These are phyloP conservation scores for Penicillium maclennaniae DNA, from an alignment of 495 filamentous ascomycete species.

Conservation along the genomic window DNA sequence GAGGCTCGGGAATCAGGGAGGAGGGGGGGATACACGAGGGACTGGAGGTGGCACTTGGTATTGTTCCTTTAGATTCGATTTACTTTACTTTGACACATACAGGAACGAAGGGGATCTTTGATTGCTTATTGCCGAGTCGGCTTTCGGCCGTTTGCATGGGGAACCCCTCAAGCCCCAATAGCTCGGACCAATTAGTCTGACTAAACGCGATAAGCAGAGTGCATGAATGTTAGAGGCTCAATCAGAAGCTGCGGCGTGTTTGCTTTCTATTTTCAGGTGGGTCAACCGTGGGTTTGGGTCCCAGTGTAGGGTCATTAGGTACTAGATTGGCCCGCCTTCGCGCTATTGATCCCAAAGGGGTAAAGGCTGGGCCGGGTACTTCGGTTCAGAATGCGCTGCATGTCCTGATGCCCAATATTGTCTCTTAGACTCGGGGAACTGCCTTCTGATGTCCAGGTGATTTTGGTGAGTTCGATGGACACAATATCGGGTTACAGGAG, in stretches of 20 bases:
- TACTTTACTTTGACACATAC: not conserved
- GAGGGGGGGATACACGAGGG: not conserved
- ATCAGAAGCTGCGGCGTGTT: slow-evolving; percentile 1
- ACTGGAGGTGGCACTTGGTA: not conserved
- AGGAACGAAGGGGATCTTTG: not conserved
- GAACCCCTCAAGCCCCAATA: not conserved
- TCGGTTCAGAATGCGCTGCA: slow-evolving; percentile 1
- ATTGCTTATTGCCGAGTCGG: not conserved
- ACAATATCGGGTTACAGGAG: no score
- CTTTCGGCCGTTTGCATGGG: not conserved
- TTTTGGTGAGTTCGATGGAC: no score
- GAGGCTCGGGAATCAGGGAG: not conserved
- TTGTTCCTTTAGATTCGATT: not conserved
- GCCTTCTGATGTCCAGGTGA: not conserved
- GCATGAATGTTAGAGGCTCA: not conserved
- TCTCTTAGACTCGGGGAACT: not conserved
- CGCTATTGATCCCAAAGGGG: slow-evolving; percentile 1
- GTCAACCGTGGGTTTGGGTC: not conserved
- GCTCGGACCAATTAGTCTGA: not conserved
- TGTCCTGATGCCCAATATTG: slow-evolving; percentile 1
- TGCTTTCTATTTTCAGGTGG: not conserved
- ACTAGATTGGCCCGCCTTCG: not conserved
- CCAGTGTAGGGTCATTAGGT: not conserved
- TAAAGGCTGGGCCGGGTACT: not conserved
- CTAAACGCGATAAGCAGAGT: not conserved